Conservation (phyloP, 495 filamentous ascomycete species). For the Penicillium verhagenii region DNA sequence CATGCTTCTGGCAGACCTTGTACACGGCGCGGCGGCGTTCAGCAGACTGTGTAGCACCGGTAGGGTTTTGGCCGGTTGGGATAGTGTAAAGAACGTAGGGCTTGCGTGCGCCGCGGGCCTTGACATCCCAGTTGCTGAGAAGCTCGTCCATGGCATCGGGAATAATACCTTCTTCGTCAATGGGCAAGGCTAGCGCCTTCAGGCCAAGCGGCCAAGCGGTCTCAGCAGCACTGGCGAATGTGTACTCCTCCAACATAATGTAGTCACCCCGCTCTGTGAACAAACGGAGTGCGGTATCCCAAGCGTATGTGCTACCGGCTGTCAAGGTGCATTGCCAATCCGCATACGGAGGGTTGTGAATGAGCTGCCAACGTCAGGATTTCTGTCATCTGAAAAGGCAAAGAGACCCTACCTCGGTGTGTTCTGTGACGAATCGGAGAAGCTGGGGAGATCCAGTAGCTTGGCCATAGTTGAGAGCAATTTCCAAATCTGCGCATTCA, state of each 20-base stretch:
- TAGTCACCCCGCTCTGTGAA: slow-evolving; percentile 69
- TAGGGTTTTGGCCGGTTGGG: slow-evolving; percentile 84
- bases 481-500: slow-evolving; percentile 60
- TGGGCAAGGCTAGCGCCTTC: slow-evolving; percentile 65
- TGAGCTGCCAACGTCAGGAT: slow-evolving; percentile 27
- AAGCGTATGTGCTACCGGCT: slow-evolving; percentile 72
- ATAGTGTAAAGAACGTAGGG: slow-evolving; percentile 62
- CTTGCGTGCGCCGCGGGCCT: slow-evolving; percentile 57
- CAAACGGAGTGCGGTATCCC: slow-evolving; percentile 77
- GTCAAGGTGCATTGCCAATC: slow-evolving; percentile 81
- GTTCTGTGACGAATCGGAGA: slow-evolving; percentile 85
- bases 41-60: slow-evolving; percentile 74
- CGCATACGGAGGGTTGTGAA: slow-evolving; percentile 56
- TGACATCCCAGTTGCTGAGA: slow-evolving; percentile 64
- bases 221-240: slow-evolving; percentile 78
- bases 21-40: slow-evolving; percentile 71
- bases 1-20: slow-evolving; percentile 73
- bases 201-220: slow-evolving; percentile 76
- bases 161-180: slow-evolving; percentile 78
- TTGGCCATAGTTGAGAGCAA: slow-evolving; percentile 88
- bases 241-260: slow-evolving; percentile 83
- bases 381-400: not conserved
- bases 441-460: slow-evolving; percentile 82
- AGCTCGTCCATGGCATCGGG: slow-evolving; percentile 64
- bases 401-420: slow-evolving; percentile 63